These are phyloP conservation scores for Choiromyces venosus DNA, from an alignment of 495 filamentous ascomycete genomes.

Conservation along the genomic window DNA sequence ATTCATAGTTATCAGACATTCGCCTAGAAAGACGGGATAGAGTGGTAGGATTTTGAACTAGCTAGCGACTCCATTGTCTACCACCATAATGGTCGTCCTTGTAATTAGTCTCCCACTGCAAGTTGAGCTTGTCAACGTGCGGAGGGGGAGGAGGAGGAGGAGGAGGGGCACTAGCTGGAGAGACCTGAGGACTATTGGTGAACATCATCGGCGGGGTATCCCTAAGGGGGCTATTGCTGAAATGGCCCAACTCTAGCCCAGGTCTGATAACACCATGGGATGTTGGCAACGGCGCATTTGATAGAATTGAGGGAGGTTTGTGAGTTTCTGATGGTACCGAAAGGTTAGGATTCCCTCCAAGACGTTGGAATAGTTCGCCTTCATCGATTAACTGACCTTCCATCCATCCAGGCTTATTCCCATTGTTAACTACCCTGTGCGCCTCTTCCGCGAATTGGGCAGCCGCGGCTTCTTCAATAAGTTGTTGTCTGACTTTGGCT, in stretches of 20 bases:
- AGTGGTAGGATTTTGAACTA: background rate
- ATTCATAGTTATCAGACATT: background rate
- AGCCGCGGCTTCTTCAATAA: background rate
- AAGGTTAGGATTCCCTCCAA: background rate
- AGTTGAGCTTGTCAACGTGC: constrained; percentile 23
- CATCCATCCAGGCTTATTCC: constrained; percentile 13
- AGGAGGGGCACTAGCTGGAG: background rate
- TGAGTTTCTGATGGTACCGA: background rate
- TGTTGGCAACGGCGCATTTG: constrained; percentile 3
- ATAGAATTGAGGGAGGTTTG: background rate
- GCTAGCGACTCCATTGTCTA: background rate
- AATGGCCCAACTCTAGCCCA: background rate
- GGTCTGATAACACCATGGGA: background rate
- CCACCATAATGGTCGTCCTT: background rate
- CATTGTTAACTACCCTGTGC: constrained; percentile 8
- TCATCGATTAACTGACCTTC: constrained; percentile 17
- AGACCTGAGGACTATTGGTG: background rate
- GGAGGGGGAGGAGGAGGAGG: constrained; percentile 5
- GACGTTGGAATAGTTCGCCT: background rate
- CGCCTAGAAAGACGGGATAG: background rate
- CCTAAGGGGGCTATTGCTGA: background rate
- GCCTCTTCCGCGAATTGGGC: constrained; percentile 21
- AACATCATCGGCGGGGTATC: background rate
- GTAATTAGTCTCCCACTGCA: constrained; percentile 31
- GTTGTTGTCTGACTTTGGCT: constrained; percentile 16